Base-by-base conservation (phyloP, 2,329 filamentous ascomycete species). In the Ophiostoma himal-ulmi region DNA sequence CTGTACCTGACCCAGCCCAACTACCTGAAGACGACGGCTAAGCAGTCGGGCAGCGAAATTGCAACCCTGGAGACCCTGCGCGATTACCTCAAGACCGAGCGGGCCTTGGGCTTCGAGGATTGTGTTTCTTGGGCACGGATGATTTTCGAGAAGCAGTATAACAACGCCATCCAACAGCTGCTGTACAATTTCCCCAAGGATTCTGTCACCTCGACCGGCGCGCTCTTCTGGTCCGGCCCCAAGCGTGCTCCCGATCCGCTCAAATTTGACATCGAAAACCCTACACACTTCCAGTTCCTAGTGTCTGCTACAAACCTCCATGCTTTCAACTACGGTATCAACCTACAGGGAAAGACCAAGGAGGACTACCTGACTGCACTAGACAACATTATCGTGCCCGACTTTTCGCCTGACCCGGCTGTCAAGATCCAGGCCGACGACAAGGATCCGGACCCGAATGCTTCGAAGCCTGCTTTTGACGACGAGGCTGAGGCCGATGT, bases 361-460 rank as follows among this genome's bases (percentile, higher is more conserved):
- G 83, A 86, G 10, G 87, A 93, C 73, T 96, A 96, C 78, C 77
- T 89, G 66, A 90, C 90, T 75, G 91, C 97, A 44, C 82, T 98
- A 68, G 91, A 96, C 72, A 91, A 94, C 76, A 93, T 97, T 85
- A 97, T 98, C 74, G 89, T 99, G 70, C 94, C 95, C 2, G 95
- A 99, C 78, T 99, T 99, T 80, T 88, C 89, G 70, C 95, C 95
- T 0, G 93, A 94, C 75, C 88, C 94, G 2, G 90, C 89, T 70
- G 92, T 99, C 77, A 98, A 95, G 86, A 99, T 99, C 73, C 95
- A 99, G 80, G 94, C 94, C 4, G 92, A 93, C 77, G 95, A 99
- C 75, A 96, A 90, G 77, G 95, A 99, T 71, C 93, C 62, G 20
- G 95, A 98, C 78, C 94, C 94, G 72, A 97, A 96, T 77, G 88